phyloP scores from a whole-genome alignment of 2,329 filamentous ascomycete genomes.

The Penicillium decumbens region DNA sequence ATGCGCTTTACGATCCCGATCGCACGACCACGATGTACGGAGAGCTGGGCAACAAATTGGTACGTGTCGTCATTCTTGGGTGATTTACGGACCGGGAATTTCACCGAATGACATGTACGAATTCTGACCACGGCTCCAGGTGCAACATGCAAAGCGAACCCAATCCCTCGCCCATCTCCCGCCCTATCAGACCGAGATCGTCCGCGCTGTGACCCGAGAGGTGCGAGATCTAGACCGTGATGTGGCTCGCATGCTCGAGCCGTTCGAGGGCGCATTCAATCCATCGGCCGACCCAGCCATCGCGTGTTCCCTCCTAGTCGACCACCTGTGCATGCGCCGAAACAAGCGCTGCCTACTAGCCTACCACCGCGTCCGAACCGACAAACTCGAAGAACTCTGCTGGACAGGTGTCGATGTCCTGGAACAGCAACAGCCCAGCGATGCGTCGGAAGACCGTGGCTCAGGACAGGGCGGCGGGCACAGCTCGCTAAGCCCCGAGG shows the following conservation, averaged over 20 bases:
- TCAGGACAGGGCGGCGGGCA: conserved; percentile 31
- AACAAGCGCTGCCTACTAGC: conserved; percentile 95
- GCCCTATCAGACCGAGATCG: conserved; percentile 85
- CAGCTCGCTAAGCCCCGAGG: conserved; percentile 85
- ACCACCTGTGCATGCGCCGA: conserved; percentile 89
- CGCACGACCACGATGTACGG: conserved; percentile 65
- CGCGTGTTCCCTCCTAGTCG: conserved; percentile 83
- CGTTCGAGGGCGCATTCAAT: conserved; percentile 80
- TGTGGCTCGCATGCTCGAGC: conserved; percentile 70
- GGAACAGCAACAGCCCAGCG: conserved; percentile 58
- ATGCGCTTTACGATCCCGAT: conserved; percentile 15
- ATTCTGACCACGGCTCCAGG: conserved; percentile 50
- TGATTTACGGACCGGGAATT: neutral
- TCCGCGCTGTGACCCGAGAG: conserved; percentile 82
- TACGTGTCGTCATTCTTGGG: conserved; percentile 38
- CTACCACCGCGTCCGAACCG: conserved; percentile 83
- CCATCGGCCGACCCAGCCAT: conserved; percentile 75
- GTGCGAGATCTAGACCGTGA: conserved; percentile 90
- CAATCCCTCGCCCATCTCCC: conserved; percentile 81
- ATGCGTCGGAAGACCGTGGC: conserved; percentile 34
- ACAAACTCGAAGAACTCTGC: conserved; percentile 88
- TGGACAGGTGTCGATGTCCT: conserved; percentile 85
- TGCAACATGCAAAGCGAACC: conserved; percentile 92
- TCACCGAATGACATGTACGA: neutral
- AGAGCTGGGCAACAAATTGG: conserved; percentile 79